These are phyloP conservation scores for Cordyceps fumosorosea DNA, from an alignment of 2,329 filamentous ascomycete species.

Conservation along the genomic window DNA sequence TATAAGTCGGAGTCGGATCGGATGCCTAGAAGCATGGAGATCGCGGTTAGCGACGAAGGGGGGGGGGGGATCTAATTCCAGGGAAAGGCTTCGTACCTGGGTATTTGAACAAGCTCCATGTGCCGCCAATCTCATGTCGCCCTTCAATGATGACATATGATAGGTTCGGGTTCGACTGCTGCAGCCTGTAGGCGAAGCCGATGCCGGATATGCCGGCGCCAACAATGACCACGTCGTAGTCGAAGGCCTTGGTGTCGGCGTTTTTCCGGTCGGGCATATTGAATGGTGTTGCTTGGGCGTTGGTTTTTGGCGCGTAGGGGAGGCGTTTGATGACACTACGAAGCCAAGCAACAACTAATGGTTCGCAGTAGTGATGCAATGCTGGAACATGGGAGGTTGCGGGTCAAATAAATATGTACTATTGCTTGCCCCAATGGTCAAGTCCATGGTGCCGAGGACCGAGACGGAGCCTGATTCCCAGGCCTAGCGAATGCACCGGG, in stretches of 20 bases:
- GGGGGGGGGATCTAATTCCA: neutral
- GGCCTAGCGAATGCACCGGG: neutral
- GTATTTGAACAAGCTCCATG: conserved; percentile 73
- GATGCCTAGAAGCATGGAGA: conserved; percentile 39
- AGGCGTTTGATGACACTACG: neutral
- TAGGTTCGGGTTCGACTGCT: conserved; percentile 47
- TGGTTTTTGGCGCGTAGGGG: too few species aligned
- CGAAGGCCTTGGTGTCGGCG: neutral
- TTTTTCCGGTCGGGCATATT: neutral
- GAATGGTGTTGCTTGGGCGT: neutral
- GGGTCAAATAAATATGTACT: neutral
- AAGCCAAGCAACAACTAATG: neutral
- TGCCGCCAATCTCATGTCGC: conserved; percentile 62
- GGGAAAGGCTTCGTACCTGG: conserved; percentile 31
- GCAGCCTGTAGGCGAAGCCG: conserved; percentile 64
- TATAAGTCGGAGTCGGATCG: conserved; percentile 56
- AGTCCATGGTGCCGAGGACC: neutral
- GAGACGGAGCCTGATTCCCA: neutral
- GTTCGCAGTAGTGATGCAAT: too few species aligned
- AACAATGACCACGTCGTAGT: conserved; percentile 54
- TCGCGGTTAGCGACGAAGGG: neutral
- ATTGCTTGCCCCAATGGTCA: neutral
- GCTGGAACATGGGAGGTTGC: neutral
- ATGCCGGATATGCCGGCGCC: conserved; percentile 72
- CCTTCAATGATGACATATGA: conserved; percentile 65